Evolutionary conservation across 179 eudicot genomes (phyloP).

Genomic region (Patellifolia procumbens): DNA sequence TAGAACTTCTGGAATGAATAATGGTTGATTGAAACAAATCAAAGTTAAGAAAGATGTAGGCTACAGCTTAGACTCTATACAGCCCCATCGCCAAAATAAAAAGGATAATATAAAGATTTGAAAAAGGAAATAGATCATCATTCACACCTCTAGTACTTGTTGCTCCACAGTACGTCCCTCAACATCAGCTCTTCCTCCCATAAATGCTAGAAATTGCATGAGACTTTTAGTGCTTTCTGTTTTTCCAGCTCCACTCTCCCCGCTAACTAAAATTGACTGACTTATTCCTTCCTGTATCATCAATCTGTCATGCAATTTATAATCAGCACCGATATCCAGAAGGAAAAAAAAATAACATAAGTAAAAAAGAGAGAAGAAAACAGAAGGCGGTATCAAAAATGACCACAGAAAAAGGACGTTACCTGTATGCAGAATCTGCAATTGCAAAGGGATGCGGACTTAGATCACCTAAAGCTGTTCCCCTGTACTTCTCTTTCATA

Average conservation of each 20-base stretch:
- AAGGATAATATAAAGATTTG: no score
- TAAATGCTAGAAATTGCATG: conserved; percentile 89
- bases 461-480: conserved; percentile 73
- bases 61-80: no score
- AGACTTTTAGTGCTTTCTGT: conserved; percentile 95
- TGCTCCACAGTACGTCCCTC: conserved; percentile 88
- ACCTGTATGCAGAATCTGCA: conserved; percentile 95
- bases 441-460: conserved; percentile 96
- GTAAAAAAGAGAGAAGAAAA: no score
- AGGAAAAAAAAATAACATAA: conserved; percentile 13
- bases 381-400: conserved; percentile 14
- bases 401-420: conserved; percentile 19
- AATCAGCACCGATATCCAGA: conserved; percentile 14
- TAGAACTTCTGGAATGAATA: background rate
- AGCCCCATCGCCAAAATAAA: no score
- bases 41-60: no score
- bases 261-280: conserved; percentile 93
- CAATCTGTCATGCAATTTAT: conserved; percentile 53
- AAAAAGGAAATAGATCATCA: background rate
- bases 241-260: conserved; percentile 99
- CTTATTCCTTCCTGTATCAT: conserved; percentile 84
- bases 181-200: conserved; percentile 70
- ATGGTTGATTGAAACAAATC: no score
- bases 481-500: conserved; percentile 80
- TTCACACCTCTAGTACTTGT: conserved; percentile 86